A percentile compares a stretch with the other conserved stretches of the same genome.
These are phyloP conservation scores for Cytospora schulzeri DNA, from an alignment of 2,329 filamentous ascomycete genomes.

Conservation along the genomic window DNA sequence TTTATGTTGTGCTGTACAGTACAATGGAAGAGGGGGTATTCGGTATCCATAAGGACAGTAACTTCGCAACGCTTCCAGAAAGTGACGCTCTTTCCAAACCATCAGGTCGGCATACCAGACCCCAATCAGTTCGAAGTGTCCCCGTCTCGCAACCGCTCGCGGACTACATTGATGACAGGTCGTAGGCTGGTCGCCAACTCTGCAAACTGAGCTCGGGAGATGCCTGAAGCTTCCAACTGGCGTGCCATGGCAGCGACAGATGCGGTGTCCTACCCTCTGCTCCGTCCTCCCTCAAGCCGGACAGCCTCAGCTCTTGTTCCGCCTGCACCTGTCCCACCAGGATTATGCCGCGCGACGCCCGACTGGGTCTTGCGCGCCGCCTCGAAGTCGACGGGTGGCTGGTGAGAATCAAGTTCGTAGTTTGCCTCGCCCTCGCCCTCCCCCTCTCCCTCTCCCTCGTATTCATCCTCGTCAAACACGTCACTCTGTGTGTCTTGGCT, in stretches of 20 bases:
- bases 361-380: slow-evolving; percentile 3
- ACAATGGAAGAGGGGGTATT: neutral
- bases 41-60: neutral
- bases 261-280: slow-evolving; percentile 9
- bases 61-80: neutral
- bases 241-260: neutral
- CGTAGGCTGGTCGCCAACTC: neutral
- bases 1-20: neutral
- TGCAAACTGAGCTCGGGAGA: neutral
- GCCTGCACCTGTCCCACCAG: slow-evolving; percentile 17
- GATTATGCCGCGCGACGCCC: neutral
- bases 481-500: slow-evolving; percentile 29
- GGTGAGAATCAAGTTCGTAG: slow-evolving; percentile 22
- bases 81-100: neutral
- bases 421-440: slow-evolving; percentile 20
- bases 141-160: neutral
- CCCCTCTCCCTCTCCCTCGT: slow-evolving; percentile 24
- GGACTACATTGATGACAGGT: neutral
- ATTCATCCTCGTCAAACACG: slow-evolving; percentile 27
- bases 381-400: slow-evolving; percentile 12
- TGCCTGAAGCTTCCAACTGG: neutral
- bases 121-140: neutral
- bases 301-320: neutral
- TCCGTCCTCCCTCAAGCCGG: slow-evolving; percentile 3
- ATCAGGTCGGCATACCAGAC: neutral